phyloP scores from a whole-genome alignment of 139 green algal species.

The Chlorella sp. region DNA sequence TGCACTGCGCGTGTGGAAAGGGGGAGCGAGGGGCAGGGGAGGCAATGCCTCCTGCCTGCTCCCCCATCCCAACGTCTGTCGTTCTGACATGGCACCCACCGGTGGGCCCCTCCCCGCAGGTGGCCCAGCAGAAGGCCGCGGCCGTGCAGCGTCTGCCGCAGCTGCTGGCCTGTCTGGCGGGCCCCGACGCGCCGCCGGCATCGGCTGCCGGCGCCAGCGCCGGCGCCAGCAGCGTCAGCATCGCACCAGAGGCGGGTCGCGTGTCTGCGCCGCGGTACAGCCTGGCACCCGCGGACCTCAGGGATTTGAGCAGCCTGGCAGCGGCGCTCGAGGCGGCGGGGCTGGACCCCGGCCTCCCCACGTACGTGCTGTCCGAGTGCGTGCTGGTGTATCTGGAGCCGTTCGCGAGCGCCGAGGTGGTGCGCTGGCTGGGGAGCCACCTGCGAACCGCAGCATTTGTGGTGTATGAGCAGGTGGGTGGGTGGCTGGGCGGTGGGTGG shows the following conservation, averaged over 20 bases:
- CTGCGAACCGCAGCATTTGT: conserved; percentile 56
- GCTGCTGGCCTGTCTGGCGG: conserved; percentile 14
- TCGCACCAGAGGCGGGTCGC: conserved; percentile 14
- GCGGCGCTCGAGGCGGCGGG: conserved; percentile 46
- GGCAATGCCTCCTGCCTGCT: no score
- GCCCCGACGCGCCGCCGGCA: not conserved
- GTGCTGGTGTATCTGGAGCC: conserved; percentile 90
- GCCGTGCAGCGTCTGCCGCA: conserved; percentile 37
- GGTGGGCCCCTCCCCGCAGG: conserved; percentile 62
- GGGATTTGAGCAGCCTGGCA: conserved; percentile 46
- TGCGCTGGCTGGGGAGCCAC: conserved; percentile 48
- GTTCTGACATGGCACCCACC: no score
- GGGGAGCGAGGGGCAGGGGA: no score
- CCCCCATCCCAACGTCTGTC: no score
- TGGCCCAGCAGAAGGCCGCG: conserved; percentile 51
- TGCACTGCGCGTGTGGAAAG: no score
- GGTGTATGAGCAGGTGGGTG: conserved; percentile 79
- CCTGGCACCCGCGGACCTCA: conserved; percentile 71
- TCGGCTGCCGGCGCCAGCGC: no score
- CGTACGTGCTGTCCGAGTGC: conserved; percentile 83
- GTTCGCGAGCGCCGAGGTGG: conserved; percentile 37
- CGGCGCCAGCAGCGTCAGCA: no score
- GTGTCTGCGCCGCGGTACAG: conserved; percentile 53
- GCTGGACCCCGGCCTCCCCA: conserved; percentile 61
- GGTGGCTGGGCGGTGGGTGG: not conserved